Evolutionary conservation across 306 rosid genomes (phyloP), one percentile per base, ranked within the genome.

Genomic region (Alnus rubra): DNA sequence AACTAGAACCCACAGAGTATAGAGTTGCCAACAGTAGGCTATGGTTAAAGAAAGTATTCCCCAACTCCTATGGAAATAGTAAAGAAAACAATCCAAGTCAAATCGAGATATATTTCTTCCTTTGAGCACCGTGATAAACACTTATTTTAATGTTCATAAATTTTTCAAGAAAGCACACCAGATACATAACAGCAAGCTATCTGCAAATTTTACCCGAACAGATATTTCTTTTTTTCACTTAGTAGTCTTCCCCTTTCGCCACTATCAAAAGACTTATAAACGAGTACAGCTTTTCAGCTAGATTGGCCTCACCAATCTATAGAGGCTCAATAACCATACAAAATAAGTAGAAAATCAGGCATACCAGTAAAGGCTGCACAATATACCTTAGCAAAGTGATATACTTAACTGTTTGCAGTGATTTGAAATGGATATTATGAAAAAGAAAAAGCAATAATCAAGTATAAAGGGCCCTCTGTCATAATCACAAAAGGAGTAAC

Each of bases 11-110:
- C 98, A 95, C 73, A 95, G 77, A 5, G 99, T 95, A 85, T 95
- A 95, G 30, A 95, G 94, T 87, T 95, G 99, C 99, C 99, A 95
- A 75, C 81, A 73, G 71, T 95, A 95, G 73, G 98, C 99, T 53
- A 95, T 89, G 70, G 92, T 88, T 77, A 95, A 85, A 76, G 99
- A 87, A 75, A 95, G 88, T 76, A 93, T 93, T 83, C 98, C 99
- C 99, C 99, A 95, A 71, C 97, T 93, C 99, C 98, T 95, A 88
- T 80, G 64, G 67, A 74, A 77, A 18, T 30, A 44, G 76, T 81
- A 58, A 71, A 76, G 31, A 69, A 74, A 60, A 31, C 55, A 78
- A 75, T 76, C 69, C 58, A 68, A 71, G 85, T 60, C 44, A 49
- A 10, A 7, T 64, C 10, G 1, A 33, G 8, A 35, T 15, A 35